These are phyloP conservation scores for Pyrenophora seminiperda DNA, from an alignment of 2,329 filamentous ascomycete genomes.

Conservation along the genomic window DNA sequence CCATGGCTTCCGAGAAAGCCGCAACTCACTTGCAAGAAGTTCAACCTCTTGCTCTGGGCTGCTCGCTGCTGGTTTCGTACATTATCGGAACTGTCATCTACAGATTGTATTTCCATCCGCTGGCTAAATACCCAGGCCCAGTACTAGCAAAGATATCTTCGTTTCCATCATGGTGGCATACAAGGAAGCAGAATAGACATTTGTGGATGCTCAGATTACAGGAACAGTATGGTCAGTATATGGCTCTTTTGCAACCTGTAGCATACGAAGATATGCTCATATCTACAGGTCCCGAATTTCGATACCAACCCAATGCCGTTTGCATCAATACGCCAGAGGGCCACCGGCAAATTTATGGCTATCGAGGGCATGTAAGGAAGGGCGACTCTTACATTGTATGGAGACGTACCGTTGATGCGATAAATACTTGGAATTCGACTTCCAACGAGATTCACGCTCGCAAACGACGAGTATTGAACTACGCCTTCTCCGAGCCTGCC, in stretches of 20 bases:
- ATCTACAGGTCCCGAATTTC: not conserved
- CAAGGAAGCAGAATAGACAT: no score
- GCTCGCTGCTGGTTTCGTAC: not conserved
- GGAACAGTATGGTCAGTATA: not conserved
- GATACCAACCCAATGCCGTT: not conserved
- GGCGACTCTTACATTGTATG: no score
- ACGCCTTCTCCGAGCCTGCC: no score
- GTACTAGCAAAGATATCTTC: no score
- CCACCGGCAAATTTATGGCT: not conserved
- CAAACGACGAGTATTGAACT: not conserved
- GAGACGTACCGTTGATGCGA: not conserved
- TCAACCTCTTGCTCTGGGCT: not conserved
- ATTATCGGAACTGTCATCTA: not conserved
- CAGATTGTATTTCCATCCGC: not conserved
- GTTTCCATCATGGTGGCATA: no score
- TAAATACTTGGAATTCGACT: not conserved
- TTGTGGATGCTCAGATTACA: not conserved
- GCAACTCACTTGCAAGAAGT: not conserved
- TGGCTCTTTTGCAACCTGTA: not conserved
- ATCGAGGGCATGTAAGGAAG: no score
- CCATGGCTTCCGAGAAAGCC: not conserved
- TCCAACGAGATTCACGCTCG: not conserved
- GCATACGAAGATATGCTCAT: not conserved
- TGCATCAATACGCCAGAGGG: not conserved
- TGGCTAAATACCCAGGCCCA: not conserved